Percentiles rank a stretch among this genome's conserved stretches.
These are phyloP conservation scores for Xanthoparmelia taractica DNA, from an alignment of 495 filamentous ascomycete species.

Conservation along the genomic window DNA sequence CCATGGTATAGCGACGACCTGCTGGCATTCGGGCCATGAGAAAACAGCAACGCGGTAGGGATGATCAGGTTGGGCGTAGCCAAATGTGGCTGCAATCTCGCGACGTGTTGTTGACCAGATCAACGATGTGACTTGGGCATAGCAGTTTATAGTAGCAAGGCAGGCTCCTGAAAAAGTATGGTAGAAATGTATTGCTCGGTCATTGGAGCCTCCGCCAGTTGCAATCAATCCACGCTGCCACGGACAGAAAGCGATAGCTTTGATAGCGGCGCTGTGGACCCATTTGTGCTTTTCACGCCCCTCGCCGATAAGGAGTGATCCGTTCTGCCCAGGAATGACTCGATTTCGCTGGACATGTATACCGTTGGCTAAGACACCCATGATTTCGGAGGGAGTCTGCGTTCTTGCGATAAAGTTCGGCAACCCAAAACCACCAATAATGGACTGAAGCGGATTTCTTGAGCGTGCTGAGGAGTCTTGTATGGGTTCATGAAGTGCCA, in stretches of 20 bases:
- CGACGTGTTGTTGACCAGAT: slow-evolving; percentile 81
- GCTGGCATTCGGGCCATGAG: slow-evolving; percentile 86
- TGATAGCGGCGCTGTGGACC: slow-evolving; percentile 79
- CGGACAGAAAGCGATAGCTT: slow-evolving; percentile 94
- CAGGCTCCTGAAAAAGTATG: slow-evolving; percentile 78
- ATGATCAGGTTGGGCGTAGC: slow-evolving; percentile 91
- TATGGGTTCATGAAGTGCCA: slow-evolving; percentile 30
- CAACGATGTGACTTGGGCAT: slow-evolving; percentile 86
- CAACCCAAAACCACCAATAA: slow-evolving; percentile 18
- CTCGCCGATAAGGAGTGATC: slow-evolving; percentile 25
- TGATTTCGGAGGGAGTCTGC: not conserved
- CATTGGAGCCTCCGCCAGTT: slow-evolving; percentile 87
- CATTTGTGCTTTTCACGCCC: slow-evolving; percentile 66
- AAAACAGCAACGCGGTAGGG: slow-evolving; percentile 88
- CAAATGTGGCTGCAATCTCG: slow-evolving; percentile 90
- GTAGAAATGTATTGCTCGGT: slow-evolving; percentile 93
- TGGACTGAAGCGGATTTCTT: slow-evolving; percentile 16
- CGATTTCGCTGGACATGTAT: slow-evolving; percentile 8
- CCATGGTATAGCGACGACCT: slow-evolving; percentile 87
- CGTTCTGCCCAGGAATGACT: slow-evolving; percentile 20
- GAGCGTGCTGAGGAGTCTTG: not conserved
- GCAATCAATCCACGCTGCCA: slow-evolving; percentile 86
- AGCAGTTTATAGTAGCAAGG: slow-evolving; percentile 84
- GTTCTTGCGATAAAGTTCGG: slow-evolving; percentile 17
- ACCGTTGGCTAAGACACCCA: slow-evolving; percentile 1